Conservation (phyloP, 352 stramenopile species). For the Globisporangium polare region DNA sequence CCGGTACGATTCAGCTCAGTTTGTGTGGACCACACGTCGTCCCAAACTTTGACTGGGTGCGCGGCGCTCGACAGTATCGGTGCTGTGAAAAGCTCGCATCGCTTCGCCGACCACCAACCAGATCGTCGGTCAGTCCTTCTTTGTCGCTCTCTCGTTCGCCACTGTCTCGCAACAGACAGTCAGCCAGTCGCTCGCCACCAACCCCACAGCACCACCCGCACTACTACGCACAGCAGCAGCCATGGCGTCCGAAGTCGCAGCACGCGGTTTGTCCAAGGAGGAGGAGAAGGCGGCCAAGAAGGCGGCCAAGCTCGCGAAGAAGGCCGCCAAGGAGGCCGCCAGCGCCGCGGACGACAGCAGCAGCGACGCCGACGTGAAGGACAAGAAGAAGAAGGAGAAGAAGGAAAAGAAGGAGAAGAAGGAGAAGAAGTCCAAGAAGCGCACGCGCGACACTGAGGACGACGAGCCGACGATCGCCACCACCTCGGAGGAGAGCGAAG, state of each 20-base stretch:
- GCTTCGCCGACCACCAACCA: conserved; percentile 8
- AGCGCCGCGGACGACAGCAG: conserved; percentile 11
- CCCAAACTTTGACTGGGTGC: conserved; percentile 4
- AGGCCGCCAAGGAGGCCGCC: conserved; percentile 34
- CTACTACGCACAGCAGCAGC: neutral
- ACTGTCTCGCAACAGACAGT: neutral
- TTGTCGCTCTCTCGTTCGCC: conserved; percentile 5
- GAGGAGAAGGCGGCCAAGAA: conserved; percentile 65
- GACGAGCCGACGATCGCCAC: conserved; percentile 28
- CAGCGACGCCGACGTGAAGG: conserved; percentile 16
- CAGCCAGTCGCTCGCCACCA: neutral
- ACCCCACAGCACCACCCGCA: conserved; percentile 10
- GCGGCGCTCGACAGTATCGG: neutral
- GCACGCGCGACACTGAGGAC: conserved; percentile 34
- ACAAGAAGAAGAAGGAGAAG: conserved; percentile 54
- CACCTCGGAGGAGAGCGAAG: conserved; percentile 55
- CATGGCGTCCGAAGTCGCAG: conserved; percentile 19
- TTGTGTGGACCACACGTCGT: neutral
- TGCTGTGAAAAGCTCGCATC: conserved; percentile 14
- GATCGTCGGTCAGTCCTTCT: neutral
- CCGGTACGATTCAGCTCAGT: neutral
- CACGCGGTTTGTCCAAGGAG: conserved; percentile 41
- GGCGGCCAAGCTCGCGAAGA: conserved; percentile 50
- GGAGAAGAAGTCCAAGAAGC: conserved; percentile 78
- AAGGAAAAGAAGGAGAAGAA: conserved; percentile 63